These are phyloP conservation scores for Fusarium drepaniforme DNA, from an alignment of 2,329 filamentous ascomycete genomes.

Conservation along the genomic window DNA sequence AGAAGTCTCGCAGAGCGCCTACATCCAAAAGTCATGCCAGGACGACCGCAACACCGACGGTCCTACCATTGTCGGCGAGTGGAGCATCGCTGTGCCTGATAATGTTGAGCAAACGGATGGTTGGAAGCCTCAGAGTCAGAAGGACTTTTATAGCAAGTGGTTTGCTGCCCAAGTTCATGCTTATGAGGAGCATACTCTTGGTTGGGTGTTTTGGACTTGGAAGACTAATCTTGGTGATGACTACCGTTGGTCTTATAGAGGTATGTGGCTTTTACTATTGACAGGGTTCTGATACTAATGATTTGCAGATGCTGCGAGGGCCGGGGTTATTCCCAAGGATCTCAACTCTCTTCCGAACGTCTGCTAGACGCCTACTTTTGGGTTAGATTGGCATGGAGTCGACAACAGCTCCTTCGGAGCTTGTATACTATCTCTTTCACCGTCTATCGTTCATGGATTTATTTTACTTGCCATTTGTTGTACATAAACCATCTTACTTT, in stretches of 20 bases:
- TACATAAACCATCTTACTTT: not conserved
- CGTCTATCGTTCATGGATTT: not conserved
- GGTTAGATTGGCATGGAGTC: not conserved
- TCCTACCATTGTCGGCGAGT: slow-evolving; percentile 68
- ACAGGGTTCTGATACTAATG: not conserved
- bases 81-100: slow-evolving; percentile 64
- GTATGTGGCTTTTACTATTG: slow-evolving; percentile 11
- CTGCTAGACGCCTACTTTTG: slow-evolving; percentile 17
- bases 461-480: not conserved
- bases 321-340: slow-evolving; percentile 39
- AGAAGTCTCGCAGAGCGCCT: slow-evolving; percentile 52
- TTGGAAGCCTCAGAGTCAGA: slow-evolving; percentile 36
- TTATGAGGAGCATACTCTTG: slow-evolving; percentile 38
- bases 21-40: slow-evolving; percentile 63
- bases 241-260: slow-evolving; percentile 43
- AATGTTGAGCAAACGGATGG: slow-evolving; percentile 57
- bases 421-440: not conserved
- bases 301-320: slow-evolving; percentile 31
- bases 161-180: slow-evolving; percentile 41
- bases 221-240: slow-evolving; percentile 40
- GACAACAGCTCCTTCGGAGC: not conserved
- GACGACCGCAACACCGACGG: slow-evolving; percentile 57
- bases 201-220: slow-evolving; percentile 45
- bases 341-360: slow-evolving; percentile 28
- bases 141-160: slow-evolving; percentile 43